Base-by-base conservation (phyloP, 441 rosid species). In the Arabidopsis hybrid region DNA sequence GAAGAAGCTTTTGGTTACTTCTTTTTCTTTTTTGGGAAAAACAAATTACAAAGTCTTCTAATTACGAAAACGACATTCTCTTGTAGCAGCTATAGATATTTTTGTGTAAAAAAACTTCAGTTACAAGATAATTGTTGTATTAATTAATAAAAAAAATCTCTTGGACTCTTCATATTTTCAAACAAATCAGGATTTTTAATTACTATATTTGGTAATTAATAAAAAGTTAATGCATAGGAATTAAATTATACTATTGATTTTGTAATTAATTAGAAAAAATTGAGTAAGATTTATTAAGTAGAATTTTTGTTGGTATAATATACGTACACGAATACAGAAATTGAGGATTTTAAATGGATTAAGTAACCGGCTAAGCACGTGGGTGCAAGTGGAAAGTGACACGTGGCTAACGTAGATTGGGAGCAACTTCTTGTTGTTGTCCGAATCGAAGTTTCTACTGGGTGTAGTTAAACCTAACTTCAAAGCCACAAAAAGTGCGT, bases 11-110 rank as follows among this genome's bases (percentile, higher is more conserved):
- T 75, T 74, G 11, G 4, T 38, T 72, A 32, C 49, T 72, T 64
- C 36, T 42, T 64, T 74, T 75, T 21, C 49, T 46, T 75, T 73
- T 75, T 60, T 12, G 0, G 42, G 59, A 10, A 45, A 75, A 67
- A 74, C 17, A 18, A 18, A 17, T 32, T 17, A 58, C 16, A 53
- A 62, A 76, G 75, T 76, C 60, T 55, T 62, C 53, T 76, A 55
- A 62, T 75, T 69, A 75, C 74, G 70, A 55, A 69, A 75, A 61
- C 74, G 79, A 69, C 79, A 76, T 69, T 70, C 71, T 70, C 71
- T 76, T 69, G 7, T 53, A n/a, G n/a, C n/a, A 75, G 75, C 69
- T 69, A 29, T 76, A 42, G 46, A 42, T 42, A 42, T 42, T 42
- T 76, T 63, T 70, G 53, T 76, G 50, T 36, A 4, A 2, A n/a